Evolutionary conservation across 164 flowering plant genomes (phyloP).

Genomic region (Brasenia schreberi): DNA sequence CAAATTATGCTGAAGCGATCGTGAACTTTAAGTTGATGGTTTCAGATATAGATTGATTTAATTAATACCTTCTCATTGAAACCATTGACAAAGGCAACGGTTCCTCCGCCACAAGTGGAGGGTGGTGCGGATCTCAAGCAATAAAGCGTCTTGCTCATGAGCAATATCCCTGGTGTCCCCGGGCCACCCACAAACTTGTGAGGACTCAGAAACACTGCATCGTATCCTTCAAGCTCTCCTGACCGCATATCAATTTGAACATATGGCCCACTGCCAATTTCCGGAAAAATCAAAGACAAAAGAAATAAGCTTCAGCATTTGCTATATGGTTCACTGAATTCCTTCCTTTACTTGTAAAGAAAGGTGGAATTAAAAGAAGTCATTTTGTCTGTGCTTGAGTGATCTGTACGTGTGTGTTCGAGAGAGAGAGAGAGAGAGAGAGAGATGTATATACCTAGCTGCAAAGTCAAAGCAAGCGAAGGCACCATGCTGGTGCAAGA

Average conservation of each 20-base stretch:
- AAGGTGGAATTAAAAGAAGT: no score
- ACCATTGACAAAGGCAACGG: constrained; percentile 58
- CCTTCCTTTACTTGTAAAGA: no score
- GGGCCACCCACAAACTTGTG: constrained; percentile 90
- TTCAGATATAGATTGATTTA: background rate
- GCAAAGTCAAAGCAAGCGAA: constrained; percentile 73
- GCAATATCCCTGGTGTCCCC: constrained; percentile 48
- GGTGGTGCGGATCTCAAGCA: constrained; percentile 34
- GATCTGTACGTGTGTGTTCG: background rate
- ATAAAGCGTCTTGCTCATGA: constrained; percentile 51
- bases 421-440: background rate
- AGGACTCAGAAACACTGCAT: constrained; percentile 63
- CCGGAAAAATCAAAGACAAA: background rate
- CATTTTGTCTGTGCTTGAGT: no score
- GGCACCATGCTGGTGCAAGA: constrained; percentile 56
- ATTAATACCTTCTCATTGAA: constrained; percentile 31
- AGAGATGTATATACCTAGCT: constrained; percentile 5
- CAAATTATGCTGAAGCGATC: no score
- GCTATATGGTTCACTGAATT: no score
- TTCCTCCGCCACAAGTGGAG: constrained; percentile 78
- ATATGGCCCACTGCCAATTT: constrained; percentile 37
- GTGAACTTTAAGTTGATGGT: background rate
- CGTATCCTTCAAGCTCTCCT: constrained; percentile 66
- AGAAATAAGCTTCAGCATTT: no score
- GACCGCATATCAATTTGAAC: constrained; percentile 54